A percentile compares a stretch with the other conserved stretches of the same genome.
These are phyloP conservation scores for Cutaneotrichosporon mucoides DNA, from an alignment of 1,284 basidiomycete species.

Conservation along the genomic window DNA sequence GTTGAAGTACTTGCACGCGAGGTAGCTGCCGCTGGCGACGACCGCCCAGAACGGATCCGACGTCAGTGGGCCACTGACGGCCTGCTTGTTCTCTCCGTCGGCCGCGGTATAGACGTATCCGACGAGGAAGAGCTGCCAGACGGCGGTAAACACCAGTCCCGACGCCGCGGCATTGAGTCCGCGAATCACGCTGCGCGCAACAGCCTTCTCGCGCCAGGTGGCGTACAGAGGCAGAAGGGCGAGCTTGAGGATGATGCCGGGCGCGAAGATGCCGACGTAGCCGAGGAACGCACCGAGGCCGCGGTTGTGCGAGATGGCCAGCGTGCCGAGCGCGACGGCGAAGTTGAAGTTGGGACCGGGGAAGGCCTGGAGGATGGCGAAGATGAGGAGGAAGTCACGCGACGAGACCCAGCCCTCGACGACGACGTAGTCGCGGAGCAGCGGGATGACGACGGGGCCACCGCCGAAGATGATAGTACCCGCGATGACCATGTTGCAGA, in stretches of 20 bases:
- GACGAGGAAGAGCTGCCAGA: conserved; percentile 55
- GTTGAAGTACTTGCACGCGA: conserved; percentile 43
- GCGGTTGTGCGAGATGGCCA: conserved; percentile 44
- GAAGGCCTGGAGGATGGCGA: conserved; percentile 57
- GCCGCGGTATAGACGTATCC: conserved; percentile 43
- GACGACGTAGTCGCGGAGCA: conserved; percentile 58
- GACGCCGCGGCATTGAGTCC: conserved; percentile 58
- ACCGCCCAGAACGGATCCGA: conserved; percentile 53
- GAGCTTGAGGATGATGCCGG: conserved; percentile 56
- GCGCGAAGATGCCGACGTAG: conserved; percentile 54
- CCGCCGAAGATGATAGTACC: conserved; percentile 60
- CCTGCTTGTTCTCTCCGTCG: conserved; percentile 18
- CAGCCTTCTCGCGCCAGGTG: conserved; percentile 49
- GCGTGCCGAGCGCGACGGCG: conserved; percentile 57
- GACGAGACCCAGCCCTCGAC: conserved; percentile 47
- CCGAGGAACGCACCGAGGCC: conserved; percentile 54
- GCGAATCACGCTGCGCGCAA: conserved; percentile 52
- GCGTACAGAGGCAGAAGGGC: conserved; percentile 56
- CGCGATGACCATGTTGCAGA: conserved; percentile 52
- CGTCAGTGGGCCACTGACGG: conserved; percentile 42
- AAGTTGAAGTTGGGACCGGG: conserved; percentile 62
- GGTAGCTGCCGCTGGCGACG: conserved; percentile 42
- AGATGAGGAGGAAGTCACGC: conserved; percentile 58
- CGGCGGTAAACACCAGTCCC: conserved; percentile 57
- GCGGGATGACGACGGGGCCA: conserved; percentile 60